Evolutionary conservation across 495 filamentous ascomycete genomes (phyloP).

Genomic region (Hypoxylon perforatum): DNA sequence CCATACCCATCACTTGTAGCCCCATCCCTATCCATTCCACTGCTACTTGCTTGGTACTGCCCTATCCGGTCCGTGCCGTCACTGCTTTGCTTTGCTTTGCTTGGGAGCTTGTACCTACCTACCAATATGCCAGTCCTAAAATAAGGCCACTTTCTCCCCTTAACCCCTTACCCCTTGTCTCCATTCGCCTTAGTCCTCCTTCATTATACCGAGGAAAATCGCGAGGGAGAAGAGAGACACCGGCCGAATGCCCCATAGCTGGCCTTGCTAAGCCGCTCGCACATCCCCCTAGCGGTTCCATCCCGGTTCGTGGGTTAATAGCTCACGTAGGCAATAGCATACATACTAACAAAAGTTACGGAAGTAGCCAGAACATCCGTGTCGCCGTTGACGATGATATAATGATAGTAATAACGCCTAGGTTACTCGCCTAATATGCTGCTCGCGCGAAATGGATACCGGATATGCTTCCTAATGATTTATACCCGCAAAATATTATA

Average conservation of each 20-base stretch:
- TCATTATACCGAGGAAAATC: constrained; percentile 24
- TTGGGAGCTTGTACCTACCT: neutral
- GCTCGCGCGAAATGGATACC: constrained; percentile 5
- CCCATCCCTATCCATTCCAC: too few species aligned
- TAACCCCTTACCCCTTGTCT: neutral
- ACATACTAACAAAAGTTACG: constrained; percentile 1
- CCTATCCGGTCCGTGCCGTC: constrained; percentile 15
- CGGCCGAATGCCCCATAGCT: constrained; percentile 3
- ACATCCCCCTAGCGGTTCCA: constrained; percentile 6
- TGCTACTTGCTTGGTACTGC: neutral
- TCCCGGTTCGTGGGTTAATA: constrained; percentile 44
- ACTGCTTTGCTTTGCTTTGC: too few species aligned
- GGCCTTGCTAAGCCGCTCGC: constrained; percentile 4
- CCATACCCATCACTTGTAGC: constrained; percentile 12
- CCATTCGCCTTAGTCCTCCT: constrained; percentile 17
- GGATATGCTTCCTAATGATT: too few species aligned
- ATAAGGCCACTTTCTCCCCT: constrained; percentile 7
- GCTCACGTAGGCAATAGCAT: constrained; percentile 24
- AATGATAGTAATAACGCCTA: too few species aligned
- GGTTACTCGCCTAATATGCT: constrained; percentile 3
- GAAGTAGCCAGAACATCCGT: constrained; percentile 14
- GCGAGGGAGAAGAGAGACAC: neutral
- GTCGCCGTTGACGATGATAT: too few species aligned
- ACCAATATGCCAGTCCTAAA: constrained; percentile 18
- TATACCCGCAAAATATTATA: constrained; percentile 21